Base-by-base conservation (phyloP, 2,329 filamentous ascomycete genomes). In the Fusarium sp. region DNA sequence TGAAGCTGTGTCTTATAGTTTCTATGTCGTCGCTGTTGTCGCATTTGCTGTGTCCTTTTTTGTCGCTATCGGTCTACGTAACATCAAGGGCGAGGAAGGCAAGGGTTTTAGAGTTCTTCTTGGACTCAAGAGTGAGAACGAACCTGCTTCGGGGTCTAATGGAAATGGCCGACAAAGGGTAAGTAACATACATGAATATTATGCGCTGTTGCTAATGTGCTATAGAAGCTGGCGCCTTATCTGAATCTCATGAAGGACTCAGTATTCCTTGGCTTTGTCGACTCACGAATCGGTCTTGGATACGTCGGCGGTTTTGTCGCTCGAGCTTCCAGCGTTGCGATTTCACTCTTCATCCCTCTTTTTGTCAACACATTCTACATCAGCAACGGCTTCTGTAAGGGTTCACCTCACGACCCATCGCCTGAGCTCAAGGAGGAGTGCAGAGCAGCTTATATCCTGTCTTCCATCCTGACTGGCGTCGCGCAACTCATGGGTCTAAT, bases 221-320 rank as follows among this genome's bases (percentile, higher is more conserved):
- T 34, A 12, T 13, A 76, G 70, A 77, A 80, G 60, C 79, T 85
- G 28, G 78, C 88, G 1, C 86, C 89, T 1, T 91, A 89, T 74
- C 83, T 85, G 63, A 81, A 86, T 67, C 85, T 92, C 56, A 81
- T 93, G 53, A 81, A 86, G 67, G 83, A 89, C 66, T 86, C 92
- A 37, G 78, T 94, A 73, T 72, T 89, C 9, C 85, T 97, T 13
- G 94, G 92, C 16, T 89, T 93, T 73, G 89, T 84, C 11, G 92
- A 97, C 76, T 85, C 89, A 12, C 88, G 91, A 72, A 97, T 99
- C 66, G 90, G 89, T 19, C 85, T 98, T 0, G 95, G 92, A 28
- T 99, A 98, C 76, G 83, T 98, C 0, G 96, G 95, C 67, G 96
- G 96, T 3, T 98, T 98, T 75, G 95, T 99, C 4, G 95, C 94